Conservation (phyloP, 1,139 yeast genomes). For the Geotrichum carabidarum region DNA sequence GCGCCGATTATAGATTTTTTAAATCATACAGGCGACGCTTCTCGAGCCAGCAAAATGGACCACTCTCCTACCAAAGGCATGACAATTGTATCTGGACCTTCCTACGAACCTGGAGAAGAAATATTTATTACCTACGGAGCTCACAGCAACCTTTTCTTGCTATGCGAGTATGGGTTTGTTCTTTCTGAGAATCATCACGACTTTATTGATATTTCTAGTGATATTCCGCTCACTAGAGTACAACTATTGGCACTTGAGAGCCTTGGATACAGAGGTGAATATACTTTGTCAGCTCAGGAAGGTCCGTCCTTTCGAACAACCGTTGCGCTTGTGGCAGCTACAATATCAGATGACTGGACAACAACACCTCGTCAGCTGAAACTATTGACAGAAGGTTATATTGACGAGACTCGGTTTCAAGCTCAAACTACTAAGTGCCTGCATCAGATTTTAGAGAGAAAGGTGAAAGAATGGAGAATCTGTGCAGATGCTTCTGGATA, state of each 20-base stretch:
- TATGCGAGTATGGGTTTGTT: slow-evolving; percentile 83
- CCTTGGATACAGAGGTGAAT: slow-evolving; percentile 63
- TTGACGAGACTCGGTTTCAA: slow-evolving; percentile 19
- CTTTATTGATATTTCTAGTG: slow-evolving; percentile 55
- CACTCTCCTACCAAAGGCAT: slow-evolving; percentile 13
- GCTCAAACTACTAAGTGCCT: slow-evolving; percentile 17
- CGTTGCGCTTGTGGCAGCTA: slow-evolving; percentile 59
- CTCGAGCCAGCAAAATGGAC: slow-evolving; percentile 11
- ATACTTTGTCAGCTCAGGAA: slow-evolving; percentile 48
- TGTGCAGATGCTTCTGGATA: not conserved
- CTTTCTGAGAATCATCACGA: slow-evolving; percentile 60
- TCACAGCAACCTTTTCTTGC: slow-evolving; percentile 72
- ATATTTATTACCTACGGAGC: slow-evolving; percentile 77
- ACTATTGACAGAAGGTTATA: slow-evolving; percentile 8
- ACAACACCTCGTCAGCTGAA: not conserved
- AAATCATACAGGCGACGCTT: slow-evolving; percentile 57
- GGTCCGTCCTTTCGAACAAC: slow-evolving; percentile 68
- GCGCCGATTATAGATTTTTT: slow-evolving; percentile 89
- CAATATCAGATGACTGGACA: slow-evolving; percentile 22
- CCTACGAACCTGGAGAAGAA: slow-evolving; percentile 49
- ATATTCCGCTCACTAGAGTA: slow-evolving; percentile 38
- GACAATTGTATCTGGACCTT: slow-evolving; percentile 21
- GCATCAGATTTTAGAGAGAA: not conserved
- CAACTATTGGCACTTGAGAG: slow-evolving; percentile 48
- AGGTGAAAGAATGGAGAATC: slow-evolving; percentile 6